Base-by-base conservation (phyloP, 2,329 filamentous ascomycete species). In the Hysterium pulicare region DNA sequence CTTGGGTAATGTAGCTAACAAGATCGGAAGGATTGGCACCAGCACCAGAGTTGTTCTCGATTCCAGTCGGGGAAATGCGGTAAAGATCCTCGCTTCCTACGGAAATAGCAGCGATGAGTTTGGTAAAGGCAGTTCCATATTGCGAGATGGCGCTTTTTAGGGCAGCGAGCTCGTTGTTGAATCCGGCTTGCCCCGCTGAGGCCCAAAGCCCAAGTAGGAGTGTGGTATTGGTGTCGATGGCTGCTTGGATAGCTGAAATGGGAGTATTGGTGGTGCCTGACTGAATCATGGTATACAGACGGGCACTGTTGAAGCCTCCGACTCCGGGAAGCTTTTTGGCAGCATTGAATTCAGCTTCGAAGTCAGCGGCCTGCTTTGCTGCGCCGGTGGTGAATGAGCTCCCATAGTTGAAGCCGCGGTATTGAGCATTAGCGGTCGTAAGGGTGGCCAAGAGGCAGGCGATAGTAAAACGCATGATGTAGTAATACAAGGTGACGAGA, bases 141-240 rank as follows among this genome's bases (percentile, higher is more conserved):
- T 81, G 73, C 37, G 68, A 52, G 51, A 90, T 84, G 52, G 88
- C 86, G 33, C 74, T 69, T 64, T 79, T 78, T 37, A 95, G 75
- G 11, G 89, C 88, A 2, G 73, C 63, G 36, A 95, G 70, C 71
- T 95, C 89, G 62, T 88, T 86, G 63, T 76, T 69, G 65, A 94
- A 83, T 17, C 63, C 65, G 4, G 68, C 73, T 41, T 78, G 71
- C 13, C 83, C 83, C 31, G 75, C 85, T 0, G 87, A 91, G 8
- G 82, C 81, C 90, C 90, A 95, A 38, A 96, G 72, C 53, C 89
- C 89, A 10, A 95, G 80, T 9, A 96, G 78, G 20, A 96, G 77
- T 33, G 77, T 76, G 2, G 87, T 94, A 55, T 88, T 78, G 58
- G 87, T 87, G 54, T 77, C 78, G 67, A 95, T 89, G 57, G 89